Percentiles rank a stretch among this genome's conserved stretches.
These are phyloP conservation scores for Kwoniella heveanensis DNA, from an alignment of 768 basidiomycete species.

Conservation along the genomic window DNA sequence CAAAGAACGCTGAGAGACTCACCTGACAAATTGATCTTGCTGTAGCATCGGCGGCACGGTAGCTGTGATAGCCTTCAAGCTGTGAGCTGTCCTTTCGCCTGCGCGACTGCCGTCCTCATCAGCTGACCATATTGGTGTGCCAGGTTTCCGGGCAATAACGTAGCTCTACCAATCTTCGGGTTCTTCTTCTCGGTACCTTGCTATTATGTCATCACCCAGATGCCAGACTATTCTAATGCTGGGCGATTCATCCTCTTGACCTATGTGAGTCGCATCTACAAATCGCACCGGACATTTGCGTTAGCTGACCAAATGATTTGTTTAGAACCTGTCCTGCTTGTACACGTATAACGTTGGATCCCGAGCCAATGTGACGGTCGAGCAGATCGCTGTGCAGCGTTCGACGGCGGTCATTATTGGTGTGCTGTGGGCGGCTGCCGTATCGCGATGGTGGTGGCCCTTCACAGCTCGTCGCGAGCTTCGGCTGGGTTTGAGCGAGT, in stretches of 20 bases:
- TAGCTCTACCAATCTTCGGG: slow-evolving; percentile 77
- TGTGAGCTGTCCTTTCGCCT: not conserved
- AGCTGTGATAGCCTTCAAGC: slow-evolving; percentile 15
- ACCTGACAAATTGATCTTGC: too few species aligned
- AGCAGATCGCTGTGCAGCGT: slow-evolving; percentile 73
- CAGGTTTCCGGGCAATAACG: slow-evolving; percentile 71
- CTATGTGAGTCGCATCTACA: slow-evolving; percentile 42
- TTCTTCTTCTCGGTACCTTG: slow-evolving; percentile 80
- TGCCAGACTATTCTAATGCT: slow-evolving; percentile 43
- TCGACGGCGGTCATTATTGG: slow-evolving; percentile 79
- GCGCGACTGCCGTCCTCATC: too few species aligned
- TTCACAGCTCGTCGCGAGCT: slow-evolving; percentile 88
- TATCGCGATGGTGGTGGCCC: slow-evolving; percentile 94
- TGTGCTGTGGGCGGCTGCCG: slow-evolving; percentile 82
- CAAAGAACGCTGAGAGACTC: too few species aligned
- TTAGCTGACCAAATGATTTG: slow-evolving; percentile 56
- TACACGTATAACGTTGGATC: slow-evolving; percentile 68
- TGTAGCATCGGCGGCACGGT: slow-evolving; percentile 18
- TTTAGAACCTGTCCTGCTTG: slow-evolving; percentile 80
- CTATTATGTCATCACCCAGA: slow-evolving; percentile 77
- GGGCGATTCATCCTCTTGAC: slow-evolving; percentile 47
- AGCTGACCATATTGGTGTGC: too few species aligned
- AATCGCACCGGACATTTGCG: too few species aligned
- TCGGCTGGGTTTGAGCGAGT: slow-evolving; percentile 84
- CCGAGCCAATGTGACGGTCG: slow-evolving; percentile 62